phyloP scores from a whole-genome alignment of 2,329 filamentous ascomycete genomes.

The Peltaster fructicola region DNA sequence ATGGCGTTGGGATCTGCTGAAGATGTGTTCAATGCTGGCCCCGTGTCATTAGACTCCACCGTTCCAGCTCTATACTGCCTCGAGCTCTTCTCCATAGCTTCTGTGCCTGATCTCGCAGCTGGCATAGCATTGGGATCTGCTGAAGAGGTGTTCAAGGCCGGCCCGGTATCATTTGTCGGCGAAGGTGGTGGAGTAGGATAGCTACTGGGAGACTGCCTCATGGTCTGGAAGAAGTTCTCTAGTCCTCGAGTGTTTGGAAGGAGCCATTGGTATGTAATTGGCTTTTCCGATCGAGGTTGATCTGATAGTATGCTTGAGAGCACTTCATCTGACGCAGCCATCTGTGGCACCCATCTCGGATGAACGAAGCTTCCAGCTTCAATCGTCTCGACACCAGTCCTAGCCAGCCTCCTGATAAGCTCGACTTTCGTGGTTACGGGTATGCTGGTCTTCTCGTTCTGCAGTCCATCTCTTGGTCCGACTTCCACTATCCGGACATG shows the following conservation, averaged over 20 bases:
- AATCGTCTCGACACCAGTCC: constrained; percentile 53
- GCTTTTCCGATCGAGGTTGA: constrained; percentile 34
- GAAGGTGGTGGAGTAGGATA: constrained; percentile 30
- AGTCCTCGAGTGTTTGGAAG: constrained; percentile 62
- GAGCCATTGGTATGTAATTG: constrained; percentile 62
- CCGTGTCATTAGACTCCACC: too few species aligned
- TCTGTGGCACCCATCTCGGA: constrained; percentile 75
- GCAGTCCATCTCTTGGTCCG: constrained; percentile 68
- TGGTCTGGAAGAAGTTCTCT: constrained; percentile 40
- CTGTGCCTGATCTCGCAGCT: constrained; percentile 17
- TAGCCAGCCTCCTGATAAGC: constrained; percentile 50
- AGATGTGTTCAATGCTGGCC: constrained; percentile 26
- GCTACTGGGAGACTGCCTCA: constrained; percentile 28
- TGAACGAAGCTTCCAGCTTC: constrained; percentile 71
- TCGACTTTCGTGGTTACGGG: constrained; percentile 58
- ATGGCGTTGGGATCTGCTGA: constrained; percentile 25
- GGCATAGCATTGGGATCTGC: constrained; percentile 26
- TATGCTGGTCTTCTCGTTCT: constrained; percentile 63
- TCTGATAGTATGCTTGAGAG: constrained; percentile 48
- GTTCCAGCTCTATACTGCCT: too few species aligned
- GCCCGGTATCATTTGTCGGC: constrained; percentile 19
- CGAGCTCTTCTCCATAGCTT: too few species aligned
- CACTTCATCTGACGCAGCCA: constrained; percentile 63
- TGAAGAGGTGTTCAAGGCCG: constrained; percentile 25
- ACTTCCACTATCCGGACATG: constrained; percentile 57